Percentiles rank a stretch among this genome's conserved stretches.
These are phyloP conservation scores for Aspergillus candidus DNA, from an alignment of 2,329 filamentous ascomycete genomes.

Conservation along the genomic window DNA sequence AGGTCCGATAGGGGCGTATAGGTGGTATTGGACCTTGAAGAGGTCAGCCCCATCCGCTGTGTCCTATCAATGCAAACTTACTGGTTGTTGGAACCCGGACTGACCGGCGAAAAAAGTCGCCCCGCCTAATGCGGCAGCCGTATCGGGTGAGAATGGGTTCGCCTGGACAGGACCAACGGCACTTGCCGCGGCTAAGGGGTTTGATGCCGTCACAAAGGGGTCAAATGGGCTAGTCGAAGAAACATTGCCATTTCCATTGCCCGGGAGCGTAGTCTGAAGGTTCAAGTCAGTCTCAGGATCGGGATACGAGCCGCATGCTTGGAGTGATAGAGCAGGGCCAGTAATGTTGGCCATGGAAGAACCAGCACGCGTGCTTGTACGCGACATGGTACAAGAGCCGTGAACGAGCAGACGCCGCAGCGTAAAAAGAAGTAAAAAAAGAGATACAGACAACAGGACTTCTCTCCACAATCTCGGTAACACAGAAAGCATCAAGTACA, in stretches of 20 bases:
- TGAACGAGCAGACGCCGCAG: no score
- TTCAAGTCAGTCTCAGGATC: constrained; percentile 13
- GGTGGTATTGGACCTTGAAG: constrained; percentile 74
- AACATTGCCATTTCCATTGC: constrained; percentile 46
- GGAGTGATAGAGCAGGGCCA: constrained; percentile 1
- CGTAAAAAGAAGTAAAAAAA: no score
- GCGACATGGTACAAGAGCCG: no score
- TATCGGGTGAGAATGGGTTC: constrained; percentile 75
- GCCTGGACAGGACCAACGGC: constrained; percentile 45
- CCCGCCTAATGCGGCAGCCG: constrained; percentile 47
- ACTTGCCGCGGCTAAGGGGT: constrained; percentile 48
- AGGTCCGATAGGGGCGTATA: constrained; percentile 84
- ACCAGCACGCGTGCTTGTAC: no score
- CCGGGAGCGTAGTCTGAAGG: constrained; percentile 31
- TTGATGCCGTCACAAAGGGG: constrained; percentile 57
- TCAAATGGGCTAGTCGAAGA: constrained; percentile 53
- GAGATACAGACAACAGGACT: no score
- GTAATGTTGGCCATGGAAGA: not conserved
- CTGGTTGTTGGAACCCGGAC: constrained; percentile 58
- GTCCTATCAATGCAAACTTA: constrained; percentile 30
- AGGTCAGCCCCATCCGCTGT: not conserved
- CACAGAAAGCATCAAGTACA: no score
- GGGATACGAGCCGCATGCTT: not conserved
- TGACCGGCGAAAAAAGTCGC: constrained; percentile 61
- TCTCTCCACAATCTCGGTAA: no score